Conservation (phyloP, 75 land plant species). For the Selaginella moellendorffii region DNA sequence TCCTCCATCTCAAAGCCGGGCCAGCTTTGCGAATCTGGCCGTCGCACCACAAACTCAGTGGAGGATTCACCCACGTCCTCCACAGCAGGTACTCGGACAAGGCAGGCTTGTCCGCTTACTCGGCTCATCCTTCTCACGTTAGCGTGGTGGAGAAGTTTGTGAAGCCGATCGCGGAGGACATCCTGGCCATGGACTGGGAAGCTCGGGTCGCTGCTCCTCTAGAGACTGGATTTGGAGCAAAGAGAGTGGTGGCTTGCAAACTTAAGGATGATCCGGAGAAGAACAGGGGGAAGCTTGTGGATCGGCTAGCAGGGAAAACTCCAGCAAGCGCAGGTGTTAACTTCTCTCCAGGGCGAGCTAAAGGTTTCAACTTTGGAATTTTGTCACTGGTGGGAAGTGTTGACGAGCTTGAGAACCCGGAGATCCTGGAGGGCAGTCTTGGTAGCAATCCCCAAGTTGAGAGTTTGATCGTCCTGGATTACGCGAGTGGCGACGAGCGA, state of each 20-base stretch:
- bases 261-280: slow-evolving; percentile 28
- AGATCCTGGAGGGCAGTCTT: slow-evolving; percentile 12
- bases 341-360: slow-evolving; percentile 59
- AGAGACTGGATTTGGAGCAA: slow-evolving; percentile 21
- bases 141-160: slow-evolving; percentile 34
- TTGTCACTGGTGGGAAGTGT: slow-evolving; percentile 31
- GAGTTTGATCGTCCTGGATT: no score
- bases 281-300: slow-evolving; percentile 18
- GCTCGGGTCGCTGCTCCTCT: slow-evolving; percentile 13
- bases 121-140: slow-evolving; percentile 50
- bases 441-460: no score
- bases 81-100: slow-evolving; percentile 61
- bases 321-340: slow-evolving; percentile 49
- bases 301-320: slow-evolving; percentile 15
- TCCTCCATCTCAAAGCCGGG: slow-evolving; percentile 57
- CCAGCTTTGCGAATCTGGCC: slow-evolving; percentile 22
- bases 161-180: slow-evolving; percentile 43
- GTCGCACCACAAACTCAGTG: no score
- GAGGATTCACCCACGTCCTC: slow-evolving; percentile 63
- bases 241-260: slow-evolving; percentile 40
- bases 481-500: no score
- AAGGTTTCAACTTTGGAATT: slow-evolving; percentile 43
- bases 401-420: slow-evolving; percentile 35
- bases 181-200: slow-evolving; percentile 79
- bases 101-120: slow-evolving; percentile 35